phyloP scores from a whole-genome alignment of 2,329 filamentous ascomycete genomes.

The Gremmenia infestans region DNA sequence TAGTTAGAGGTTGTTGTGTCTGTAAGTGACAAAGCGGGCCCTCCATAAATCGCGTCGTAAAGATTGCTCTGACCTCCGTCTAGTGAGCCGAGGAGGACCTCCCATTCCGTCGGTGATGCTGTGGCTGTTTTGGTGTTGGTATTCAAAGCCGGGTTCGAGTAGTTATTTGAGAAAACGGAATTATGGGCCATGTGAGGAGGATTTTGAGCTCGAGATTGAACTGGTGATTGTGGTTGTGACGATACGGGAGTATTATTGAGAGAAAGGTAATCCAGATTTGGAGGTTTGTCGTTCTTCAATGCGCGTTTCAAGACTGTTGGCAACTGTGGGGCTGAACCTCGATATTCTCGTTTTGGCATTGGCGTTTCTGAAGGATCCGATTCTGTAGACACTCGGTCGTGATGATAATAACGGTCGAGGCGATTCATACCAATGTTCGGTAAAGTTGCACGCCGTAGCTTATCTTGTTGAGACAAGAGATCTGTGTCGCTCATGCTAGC shows the following conservation, averaged over 20 bases:
- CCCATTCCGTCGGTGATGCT: slow-evolving; percentile 70
- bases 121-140: slow-evolving; percentile 38
- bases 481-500: slow-evolving; percentile 47
- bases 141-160: slow-evolving; percentile 16
- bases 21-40: slow-evolving; percentile 38
- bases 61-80: slow-evolving; percentile 77
- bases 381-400: slow-evolving; percentile 20
- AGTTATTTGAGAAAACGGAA: slow-evolving; percentile 24
- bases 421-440: slow-evolving; percentile 32
- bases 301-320: slow-evolving; percentile 16
- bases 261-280: slow-evolving; percentile 57
- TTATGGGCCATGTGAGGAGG: slow-evolving; percentile 39
- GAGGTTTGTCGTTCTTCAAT: slow-evolving; percentile 25
- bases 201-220: slow-evolving; percentile 20
- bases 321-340: slow-evolving; percentile 29
- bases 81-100: slow-evolving; percentile 72
- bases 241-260: slow-evolving; percentile 43
- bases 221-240: slow-evolving; percentile 46
- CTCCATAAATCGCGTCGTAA: slow-evolving; percentile 78
- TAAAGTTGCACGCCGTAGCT: slow-evolving; percentile 52
- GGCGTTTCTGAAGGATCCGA: slow-evolving; percentile 25
- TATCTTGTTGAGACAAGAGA: slow-evolving; percentile 51
- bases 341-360: slow-evolving; percentile 36
- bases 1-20: slow-evolving; percentile 21
- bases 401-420: slow-evolving; percentile 23